These are phyloP conservation scores for Cyberlindnera japonica DNA, from an alignment of 805 yeast genomes.

Conservation along the genomic window DNA sequence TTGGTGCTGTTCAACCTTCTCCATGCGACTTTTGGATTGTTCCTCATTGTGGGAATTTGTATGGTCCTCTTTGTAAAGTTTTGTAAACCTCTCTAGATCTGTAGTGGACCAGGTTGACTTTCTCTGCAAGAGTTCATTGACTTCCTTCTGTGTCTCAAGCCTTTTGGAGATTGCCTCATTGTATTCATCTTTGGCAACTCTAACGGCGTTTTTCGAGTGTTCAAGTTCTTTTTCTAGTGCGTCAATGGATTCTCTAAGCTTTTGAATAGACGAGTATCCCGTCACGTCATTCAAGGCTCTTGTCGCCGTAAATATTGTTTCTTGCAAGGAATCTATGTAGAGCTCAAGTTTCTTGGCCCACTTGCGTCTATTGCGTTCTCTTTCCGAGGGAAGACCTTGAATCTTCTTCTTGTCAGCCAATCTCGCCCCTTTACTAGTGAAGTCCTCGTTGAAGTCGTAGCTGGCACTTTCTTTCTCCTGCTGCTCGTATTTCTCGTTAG, in stretches of 20 bases:
- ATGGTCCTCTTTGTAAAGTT: conserved; percentile 77
- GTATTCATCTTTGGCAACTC: conserved; percentile 46
- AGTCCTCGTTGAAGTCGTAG: conserved; percentile 28
- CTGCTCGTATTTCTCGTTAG: conserved; percentile 34
- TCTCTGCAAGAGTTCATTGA: conserved; percentile 82
- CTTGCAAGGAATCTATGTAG: conserved; percentile 54
- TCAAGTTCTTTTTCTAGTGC: conserved; percentile 48
- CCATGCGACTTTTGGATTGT: conserved; percentile 44
- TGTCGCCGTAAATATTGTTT: conserved; percentile 55
- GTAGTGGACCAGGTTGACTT: conserved; percentile 75
- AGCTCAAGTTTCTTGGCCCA: conserved; percentile 44
- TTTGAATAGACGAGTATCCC: conserved; percentile 81
- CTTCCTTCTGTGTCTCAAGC: conserved; percentile 71
- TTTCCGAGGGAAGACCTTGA: conserved; percentile 42
- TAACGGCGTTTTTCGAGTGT: conserved; percentile 45
- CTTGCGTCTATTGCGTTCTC: conserved; percentile 36
- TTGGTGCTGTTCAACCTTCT: conserved; percentile 52
- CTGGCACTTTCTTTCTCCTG: conserved; percentile 35
- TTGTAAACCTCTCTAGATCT: conserved; percentile 84
- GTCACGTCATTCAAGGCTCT: conserved; percentile 83
- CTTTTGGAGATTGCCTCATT: conserved; percentile 60
- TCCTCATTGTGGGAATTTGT: conserved; percentile 59
- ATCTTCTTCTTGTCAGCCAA: conserved; percentile 25
- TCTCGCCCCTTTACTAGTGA: no score
- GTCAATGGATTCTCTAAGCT: conserved; percentile 59